A percentile compares a stretch with the other conserved stretches of the same genome.
Evolutionary conservation across 2,329 filamentous ascomycete genomes (phyloP).

Genomic region (Coniochaeta ligniaria): DNA sequence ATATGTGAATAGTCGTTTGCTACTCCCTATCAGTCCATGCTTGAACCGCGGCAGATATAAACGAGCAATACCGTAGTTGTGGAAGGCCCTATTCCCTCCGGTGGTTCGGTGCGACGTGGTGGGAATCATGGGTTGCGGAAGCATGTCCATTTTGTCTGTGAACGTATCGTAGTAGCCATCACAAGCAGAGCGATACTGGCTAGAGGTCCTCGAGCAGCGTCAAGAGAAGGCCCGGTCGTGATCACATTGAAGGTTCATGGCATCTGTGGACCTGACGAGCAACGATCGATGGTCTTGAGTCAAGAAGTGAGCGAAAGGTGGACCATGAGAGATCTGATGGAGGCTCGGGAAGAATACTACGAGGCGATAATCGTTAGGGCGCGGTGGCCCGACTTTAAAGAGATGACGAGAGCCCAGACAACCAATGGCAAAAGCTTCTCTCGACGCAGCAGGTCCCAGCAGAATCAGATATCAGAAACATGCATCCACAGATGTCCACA

Average conservation of each 20-base stretch:
- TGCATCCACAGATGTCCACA: neutral
- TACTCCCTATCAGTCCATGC: neutral
- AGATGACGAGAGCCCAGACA: neutral
- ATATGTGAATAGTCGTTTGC: constrained; percentile 43
- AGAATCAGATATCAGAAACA: neutral
- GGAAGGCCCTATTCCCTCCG: constrained; percentile 62
- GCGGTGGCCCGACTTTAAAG: neutral
- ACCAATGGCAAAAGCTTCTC: neutral
- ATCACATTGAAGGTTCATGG: neutral
- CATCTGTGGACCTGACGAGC: neutral
- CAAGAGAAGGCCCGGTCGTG: neutral
- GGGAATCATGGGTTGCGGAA: constrained; percentile 32
- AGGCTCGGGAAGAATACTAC: neutral
- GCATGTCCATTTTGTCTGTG: constrained; percentile 22
- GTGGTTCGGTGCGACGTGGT: constrained; percentile 32
- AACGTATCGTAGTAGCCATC: neutral
- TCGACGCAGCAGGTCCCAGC: neutral
- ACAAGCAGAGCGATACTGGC: neutral
- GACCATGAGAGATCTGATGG: neutral
- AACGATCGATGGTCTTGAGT: neutral
- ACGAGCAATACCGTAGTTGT: constrained; percentile 48
- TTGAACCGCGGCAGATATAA: neutral
- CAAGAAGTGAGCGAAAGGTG: neutral
- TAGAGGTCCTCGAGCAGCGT: neutral
- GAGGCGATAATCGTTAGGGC: neutral